Evolutionary conservation across 1,284 basidiomycete species (phyloP).

Genomic region (Ceraceosorus guamensis): DNA sequence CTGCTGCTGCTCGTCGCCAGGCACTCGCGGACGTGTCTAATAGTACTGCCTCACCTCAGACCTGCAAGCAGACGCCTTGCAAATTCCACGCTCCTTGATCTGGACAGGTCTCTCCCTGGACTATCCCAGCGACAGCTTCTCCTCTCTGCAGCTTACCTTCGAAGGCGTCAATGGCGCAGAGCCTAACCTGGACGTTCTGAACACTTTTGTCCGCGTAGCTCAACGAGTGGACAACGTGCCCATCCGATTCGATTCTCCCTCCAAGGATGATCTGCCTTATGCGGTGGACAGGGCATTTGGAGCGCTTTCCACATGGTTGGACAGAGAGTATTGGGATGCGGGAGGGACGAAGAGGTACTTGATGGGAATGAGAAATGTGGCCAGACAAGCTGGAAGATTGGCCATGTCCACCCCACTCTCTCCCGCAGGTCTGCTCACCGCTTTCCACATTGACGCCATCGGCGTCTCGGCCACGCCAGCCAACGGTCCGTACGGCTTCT

Average conservation of each 20-base stretch:
- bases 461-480: conserved; percentile 83
- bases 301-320: too few species aligned
- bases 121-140: conserved; percentile 93
- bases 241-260: conserved; percentile 63
- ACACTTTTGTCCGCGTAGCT: conserved; percentile 70
- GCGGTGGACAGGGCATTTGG: too few species aligned
- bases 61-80: conserved; percentile 60
- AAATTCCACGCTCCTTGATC: conserved; percentile 22
- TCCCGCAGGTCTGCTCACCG: too few species aligned
- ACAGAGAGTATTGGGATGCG: too few species aligned
- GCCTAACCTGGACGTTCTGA: conserved; percentile 91
- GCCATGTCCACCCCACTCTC: too few species aligned
- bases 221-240: conserved; percentile 65
- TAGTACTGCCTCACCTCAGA: conserved; percentile 52
- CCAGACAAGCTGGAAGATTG: too few species aligned
- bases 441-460: conserved; percentile 86
- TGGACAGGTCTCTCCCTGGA: conserved; percentile 94
- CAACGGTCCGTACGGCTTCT: conserved; percentile 86
- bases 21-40: not conserved
- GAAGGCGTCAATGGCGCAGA: conserved; percentile 91
- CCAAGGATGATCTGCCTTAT: not conserved
- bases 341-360: too few species aligned
- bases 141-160: conserved; percentile 81
- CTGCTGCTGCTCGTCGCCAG: not conserved
- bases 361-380: too few species aligned